Percentiles rank a stretch among this genome's conserved stretches.
phyloP scores from a whole-genome alignment of 2,329 filamentous ascomycete species.

The Colletotrichum gigasporum region DNA sequence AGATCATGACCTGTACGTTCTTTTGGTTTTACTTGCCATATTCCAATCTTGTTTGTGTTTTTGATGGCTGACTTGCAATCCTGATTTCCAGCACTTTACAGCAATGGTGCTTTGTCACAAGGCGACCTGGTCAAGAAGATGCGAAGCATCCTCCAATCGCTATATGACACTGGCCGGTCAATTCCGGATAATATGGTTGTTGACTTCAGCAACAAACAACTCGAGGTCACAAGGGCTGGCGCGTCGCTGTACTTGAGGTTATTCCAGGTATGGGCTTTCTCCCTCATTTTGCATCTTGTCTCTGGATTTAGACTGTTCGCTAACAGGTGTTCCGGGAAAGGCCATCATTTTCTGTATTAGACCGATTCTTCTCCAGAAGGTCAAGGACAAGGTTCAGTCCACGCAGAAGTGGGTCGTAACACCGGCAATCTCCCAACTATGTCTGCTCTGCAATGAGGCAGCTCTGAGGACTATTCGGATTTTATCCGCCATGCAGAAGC shows the following conservation, averaged over 20 bases:
- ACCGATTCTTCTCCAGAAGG: constrained; percentile 39
- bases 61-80: not conserved
- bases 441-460: constrained; percentile 38
- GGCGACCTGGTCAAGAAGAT: constrained; percentile 38
- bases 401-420: constrained; percentile 34
- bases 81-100: constrained; percentile 35
- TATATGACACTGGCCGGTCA: constrained; percentile 37
- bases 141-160: constrained; percentile 31
- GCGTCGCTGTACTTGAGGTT: constrained; percentile 40
- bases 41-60: not conserved
- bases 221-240: constrained; percentile 35
- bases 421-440: constrained; percentile 31
- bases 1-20: constrained; percentile 39
- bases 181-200: constrained; percentile 36
- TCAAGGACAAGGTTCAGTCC: constrained; percentile 40
- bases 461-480: constrained; percentile 39
- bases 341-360: constrained; percentile 41
- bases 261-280: constrained; percentile 33
- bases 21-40: fast-evolving
- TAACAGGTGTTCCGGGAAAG: constrained; percentile 14
- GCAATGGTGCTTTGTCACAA: constrained; percentile 36
- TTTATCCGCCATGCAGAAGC: constrained; percentile 34
- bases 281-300: not conserved
- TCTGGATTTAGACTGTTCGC: not conserved
- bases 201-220: constrained; percentile 35